These are phyloP conservation scores for Hypoxylon sp. DNA, from an alignment of 2,329 filamentous ascomycete genomes.

Conservation along the genomic window DNA sequence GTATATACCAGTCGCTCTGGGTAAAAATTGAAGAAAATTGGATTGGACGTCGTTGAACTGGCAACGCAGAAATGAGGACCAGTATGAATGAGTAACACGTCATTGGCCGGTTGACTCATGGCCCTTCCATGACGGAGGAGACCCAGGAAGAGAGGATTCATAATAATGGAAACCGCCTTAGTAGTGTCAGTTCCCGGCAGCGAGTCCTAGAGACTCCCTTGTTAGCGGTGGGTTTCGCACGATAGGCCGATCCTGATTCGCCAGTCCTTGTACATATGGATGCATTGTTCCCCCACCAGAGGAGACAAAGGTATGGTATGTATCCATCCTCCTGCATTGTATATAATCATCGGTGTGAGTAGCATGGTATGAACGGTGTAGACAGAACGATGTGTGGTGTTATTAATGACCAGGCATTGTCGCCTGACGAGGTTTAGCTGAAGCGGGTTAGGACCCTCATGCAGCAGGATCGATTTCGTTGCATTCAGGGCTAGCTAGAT, in stretches of 20 bases:
- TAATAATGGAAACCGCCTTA: constrained; percentile 19
- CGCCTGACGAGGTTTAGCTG: constrained; percentile 29
- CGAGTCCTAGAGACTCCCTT: constrained; percentile 32
- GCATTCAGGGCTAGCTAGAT: constrained; percentile 27
- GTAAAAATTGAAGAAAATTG: constrained; percentile 11
- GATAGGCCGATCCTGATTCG: constrained; percentile 35
- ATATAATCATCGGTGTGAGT: constrained; percentile 29
- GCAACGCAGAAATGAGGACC: constrained; percentile 22
- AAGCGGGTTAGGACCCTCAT: constrained; percentile 19
- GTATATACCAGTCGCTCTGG: constrained; percentile 7
- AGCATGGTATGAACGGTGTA: constrained; percentile 18
- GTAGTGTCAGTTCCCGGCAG: constrained; percentile 17
- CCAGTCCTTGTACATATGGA: constrained; percentile 14
- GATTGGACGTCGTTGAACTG: constrained; percentile 14
- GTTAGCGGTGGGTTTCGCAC: constrained; percentile 25
- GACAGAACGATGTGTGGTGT: neutral
- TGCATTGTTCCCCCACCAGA: constrained; percentile 22
- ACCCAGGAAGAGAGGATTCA: constrained; percentile 24
- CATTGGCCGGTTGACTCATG: constrained; percentile 43
- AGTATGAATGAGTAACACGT: constrained; percentile 28
- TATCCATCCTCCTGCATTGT: constrained; percentile 27
- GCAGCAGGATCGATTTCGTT: constrained; percentile 34
- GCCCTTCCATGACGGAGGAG: constrained; percentile 31
- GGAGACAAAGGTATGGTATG: constrained; percentile 3
- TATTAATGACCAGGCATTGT: constrained; percentile 13